phyloP scores from a whole-genome alignment of 257 asterid species.

The Solanum sitiens region DNA sequence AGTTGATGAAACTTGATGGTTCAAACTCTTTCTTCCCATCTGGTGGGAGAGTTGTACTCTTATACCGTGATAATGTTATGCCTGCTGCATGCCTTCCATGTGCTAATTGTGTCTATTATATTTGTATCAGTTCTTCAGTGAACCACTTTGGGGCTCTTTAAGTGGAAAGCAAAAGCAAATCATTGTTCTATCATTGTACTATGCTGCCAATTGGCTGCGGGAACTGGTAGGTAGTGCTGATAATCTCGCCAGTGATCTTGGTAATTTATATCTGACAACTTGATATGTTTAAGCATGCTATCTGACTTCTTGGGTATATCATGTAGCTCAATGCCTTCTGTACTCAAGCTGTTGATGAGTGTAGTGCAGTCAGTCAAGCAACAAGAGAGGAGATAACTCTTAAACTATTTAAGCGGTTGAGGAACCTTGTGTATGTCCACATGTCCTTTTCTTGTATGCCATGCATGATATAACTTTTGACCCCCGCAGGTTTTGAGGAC shows the following conservation, averaged over 20 bases:
- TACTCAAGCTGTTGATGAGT: constrained; percentile 51
- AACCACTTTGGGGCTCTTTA: constrained; percentile 44
- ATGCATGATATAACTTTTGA: background rate
- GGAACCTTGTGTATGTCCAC: constrained; percentile 72
- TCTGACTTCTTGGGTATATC: constrained; percentile 10
- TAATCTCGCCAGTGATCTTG: background rate
- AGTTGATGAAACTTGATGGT: background rate
- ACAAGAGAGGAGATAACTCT: constrained; percentile 47
- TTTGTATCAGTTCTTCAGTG: constrained; percentile 46
- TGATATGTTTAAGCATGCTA: background rate
- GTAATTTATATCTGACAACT: background rate
- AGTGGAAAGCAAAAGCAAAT: constrained; percentile 59
- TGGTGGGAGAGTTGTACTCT: background rate
- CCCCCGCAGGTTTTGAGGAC: background rate
- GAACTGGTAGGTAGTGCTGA: constrained; percentile 49
- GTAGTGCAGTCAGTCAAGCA: constrained; percentile 50
- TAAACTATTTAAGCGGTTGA: constrained; percentile 68
- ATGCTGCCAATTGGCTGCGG: constrained; percentile 82
- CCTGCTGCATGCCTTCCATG: constrained; percentile 2
- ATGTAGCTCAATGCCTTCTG: constrained; percentile 69
- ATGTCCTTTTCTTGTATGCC: background rate
- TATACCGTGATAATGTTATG: background rate
- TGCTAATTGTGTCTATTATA: constrained; percentile 16
- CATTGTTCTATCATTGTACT: constrained; percentile 56
- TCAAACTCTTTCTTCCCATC: background rate